Evolutionary conservation across 495 filamentous ascomycete species (phyloP).

Genomic region (Neurospora terricola): DNA sequence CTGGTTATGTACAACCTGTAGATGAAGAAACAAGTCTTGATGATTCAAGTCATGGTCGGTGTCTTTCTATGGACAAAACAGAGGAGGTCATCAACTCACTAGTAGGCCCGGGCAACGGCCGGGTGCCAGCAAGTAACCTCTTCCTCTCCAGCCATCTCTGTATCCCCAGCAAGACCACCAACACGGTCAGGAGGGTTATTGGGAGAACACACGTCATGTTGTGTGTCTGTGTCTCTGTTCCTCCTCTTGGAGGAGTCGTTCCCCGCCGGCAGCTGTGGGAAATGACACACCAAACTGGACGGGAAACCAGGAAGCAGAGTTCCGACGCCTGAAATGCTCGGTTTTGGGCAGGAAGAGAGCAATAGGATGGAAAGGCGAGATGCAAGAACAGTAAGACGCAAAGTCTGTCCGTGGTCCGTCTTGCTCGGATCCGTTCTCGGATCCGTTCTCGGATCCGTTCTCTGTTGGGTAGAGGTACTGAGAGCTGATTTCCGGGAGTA

Average conservation of each 20-base stretch:
- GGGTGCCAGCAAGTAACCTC: slow-evolving; percentile 15
- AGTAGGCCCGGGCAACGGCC: slow-evolving; percentile 22
- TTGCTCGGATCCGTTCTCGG: not conserved
- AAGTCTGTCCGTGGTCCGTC: not conserved
- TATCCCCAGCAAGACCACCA: not conserved
- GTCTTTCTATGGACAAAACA: not conserved
- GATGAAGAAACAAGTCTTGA: not conserved
- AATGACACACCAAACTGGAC: not conserved
- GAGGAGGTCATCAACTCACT: slow-evolving; percentile 13
- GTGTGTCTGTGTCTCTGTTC: not conserved
- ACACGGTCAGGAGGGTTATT: not conserved
- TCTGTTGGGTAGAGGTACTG: not conserved
- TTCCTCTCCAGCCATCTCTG: slow-evolving; percentile 8
- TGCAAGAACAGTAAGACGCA: not conserved
- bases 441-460: not conserved
- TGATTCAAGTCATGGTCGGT: not conserved
- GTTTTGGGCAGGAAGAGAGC: not conserved
- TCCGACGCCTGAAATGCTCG: not conserved
- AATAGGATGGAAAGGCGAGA: not conserved
- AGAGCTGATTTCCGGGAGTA: not conserved
- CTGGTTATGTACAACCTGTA: not conserved
- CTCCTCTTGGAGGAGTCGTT: not conserved
- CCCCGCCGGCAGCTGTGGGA: not conserved
- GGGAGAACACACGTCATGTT: not conserved
- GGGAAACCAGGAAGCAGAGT: not conserved